A percentile compares a stretch with the other conserved stretches of the same genome.
Conservation (phyloP, 2,329 filamentous ascomycete genomes). For the Nannizzia gypsea region DNA sequence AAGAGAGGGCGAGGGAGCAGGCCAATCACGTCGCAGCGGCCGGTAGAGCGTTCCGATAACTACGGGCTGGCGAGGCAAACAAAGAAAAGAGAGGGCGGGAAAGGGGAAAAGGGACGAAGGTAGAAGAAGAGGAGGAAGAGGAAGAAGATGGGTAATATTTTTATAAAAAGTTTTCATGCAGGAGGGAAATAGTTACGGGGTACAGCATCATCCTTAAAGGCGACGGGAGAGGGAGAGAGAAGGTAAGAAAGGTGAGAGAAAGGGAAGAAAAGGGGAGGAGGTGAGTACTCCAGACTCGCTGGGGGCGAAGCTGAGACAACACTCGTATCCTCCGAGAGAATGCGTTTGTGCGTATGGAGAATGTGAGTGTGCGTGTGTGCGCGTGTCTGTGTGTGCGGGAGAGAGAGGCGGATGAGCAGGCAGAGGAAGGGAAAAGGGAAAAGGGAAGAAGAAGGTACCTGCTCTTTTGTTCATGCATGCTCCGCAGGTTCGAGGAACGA, state of each 20-base stretch:
- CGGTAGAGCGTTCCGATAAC: background rate
- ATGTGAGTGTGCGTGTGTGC: background rate
- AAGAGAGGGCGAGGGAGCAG: background rate
- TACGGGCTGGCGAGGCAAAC: background rate
- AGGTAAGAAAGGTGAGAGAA: background rate
- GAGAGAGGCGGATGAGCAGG: background rate
- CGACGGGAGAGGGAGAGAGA: background rate
- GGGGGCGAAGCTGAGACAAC: background rate
- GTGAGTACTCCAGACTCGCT: too few species aligned
- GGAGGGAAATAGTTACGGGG: too few species aligned
- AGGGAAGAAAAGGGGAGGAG: too few species aligned
- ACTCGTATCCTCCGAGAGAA: background rate
- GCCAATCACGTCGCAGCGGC: background rate
- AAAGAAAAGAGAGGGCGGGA: background rate
- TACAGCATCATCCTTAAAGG: background rate
- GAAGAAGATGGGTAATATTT: background rate
- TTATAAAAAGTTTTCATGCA: too few species aligned
- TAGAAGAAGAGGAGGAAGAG: background rate
- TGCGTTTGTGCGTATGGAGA: background rate
- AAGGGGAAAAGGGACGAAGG: background rate
- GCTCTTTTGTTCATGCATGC: too few species aligned
- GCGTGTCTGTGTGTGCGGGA: background rate
- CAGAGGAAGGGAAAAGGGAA: too few species aligned
- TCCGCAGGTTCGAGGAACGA: too few species aligned
- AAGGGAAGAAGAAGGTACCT: too few species aligned